Base-by-base conservation (phyloP, 176 grass and related monocot species). In the Poa annua region DNA sequence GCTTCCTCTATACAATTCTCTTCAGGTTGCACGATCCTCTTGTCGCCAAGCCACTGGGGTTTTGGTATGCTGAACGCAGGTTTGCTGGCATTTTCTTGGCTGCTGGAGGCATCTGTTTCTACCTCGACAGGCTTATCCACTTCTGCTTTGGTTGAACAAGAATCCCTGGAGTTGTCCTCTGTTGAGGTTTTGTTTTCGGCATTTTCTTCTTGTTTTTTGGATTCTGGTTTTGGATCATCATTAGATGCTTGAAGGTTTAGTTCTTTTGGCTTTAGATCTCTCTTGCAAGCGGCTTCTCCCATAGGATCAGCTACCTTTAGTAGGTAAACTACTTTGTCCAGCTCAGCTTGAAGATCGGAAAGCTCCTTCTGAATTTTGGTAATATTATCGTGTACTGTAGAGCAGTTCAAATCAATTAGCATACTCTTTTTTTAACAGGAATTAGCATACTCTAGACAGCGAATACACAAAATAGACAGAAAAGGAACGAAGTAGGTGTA, bases 11-110 rank as follows among this genome's bases (percentile, higher is more conserved):
- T 79, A 56, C 84, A 85, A 50, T 92, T 88, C n/a, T 87, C 93
- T 80, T 92, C 89, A 53, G 74, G 83, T 68, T 81, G 45, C 42
- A 79, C 64, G 47, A 84, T 82, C 81, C 89, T 93, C 54, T 76
- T 90, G 57, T 94, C 93, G 7, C 96, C 96, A 75, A 99, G 96
- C 96, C 96, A 99, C 66, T 96, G 96, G 79, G 96, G 89, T 83
- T 99, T 96, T 48, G 81, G 66, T 8, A 89, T 41, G 22, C 74
- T 22, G 33, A 86, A 99, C 57, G 80, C 87, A 73, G 88, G 81
- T 75, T 85, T 92, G 59, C 68, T 83, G 24, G 42, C 75, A 50
- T 86, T 77, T 71, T 85, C 88, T 85, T 84, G 35, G 39, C 90
- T 77, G 83, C 81, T 81, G 3, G 66, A 78, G 56, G 11, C 53